Conservation (phyloP, 371 early-diverging fungal species). For the Mortierella sp. region DNA sequence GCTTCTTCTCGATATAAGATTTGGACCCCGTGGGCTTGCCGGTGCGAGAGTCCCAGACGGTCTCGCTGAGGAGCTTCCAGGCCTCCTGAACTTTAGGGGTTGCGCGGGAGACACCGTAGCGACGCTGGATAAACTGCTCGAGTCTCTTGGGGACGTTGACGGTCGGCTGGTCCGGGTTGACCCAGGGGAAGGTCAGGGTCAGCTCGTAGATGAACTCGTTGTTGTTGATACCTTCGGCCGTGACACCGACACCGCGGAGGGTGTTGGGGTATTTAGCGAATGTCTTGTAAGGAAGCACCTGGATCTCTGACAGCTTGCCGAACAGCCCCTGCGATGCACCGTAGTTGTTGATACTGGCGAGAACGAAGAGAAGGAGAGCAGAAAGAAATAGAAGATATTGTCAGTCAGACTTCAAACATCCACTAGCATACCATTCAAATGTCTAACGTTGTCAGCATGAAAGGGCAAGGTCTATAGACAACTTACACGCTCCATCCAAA, state of each 20-base stretch:
- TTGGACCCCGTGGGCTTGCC: conserved; percentile 28
- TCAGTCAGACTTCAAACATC: neutral
- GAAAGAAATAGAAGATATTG: neutral
- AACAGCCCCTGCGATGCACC: conserved; percentile 49
- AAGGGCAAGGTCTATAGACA: neutral
- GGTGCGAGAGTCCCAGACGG: conserved; percentile 37
- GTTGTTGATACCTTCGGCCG: conserved; percentile 49
- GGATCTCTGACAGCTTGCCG: conserved; percentile 19
- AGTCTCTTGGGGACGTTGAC: conserved; percentile 25
- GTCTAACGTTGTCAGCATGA: neutral
- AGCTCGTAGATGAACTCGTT: conserved; percentile 47
- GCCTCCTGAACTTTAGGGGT: conserved; percentile 34
- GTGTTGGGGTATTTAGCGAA: conserved; percentile 24
- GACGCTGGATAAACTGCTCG: conserved; percentile 34
- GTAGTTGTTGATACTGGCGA: conserved; percentile 38
- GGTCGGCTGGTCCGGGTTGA: conserved; percentile 23
- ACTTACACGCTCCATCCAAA: conserved; percentile 55
- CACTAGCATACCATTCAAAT: neutral
- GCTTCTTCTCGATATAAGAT: conserved; percentile 42
- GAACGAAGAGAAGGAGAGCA: neutral
- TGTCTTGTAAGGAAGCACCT: conserved; percentile 18
- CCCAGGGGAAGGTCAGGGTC: conserved; percentile 34
- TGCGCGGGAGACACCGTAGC: conserved; percentile 36
- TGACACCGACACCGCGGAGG: conserved; percentile 43
- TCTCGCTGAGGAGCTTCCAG: conserved; percentile 30